Percentiles rank a stretch among this genome's conserved stretches.
phyloP scores from a whole-genome alignment of 2,329 filamentous ascomycete genomes.

The Phoma sp. region DNA sequence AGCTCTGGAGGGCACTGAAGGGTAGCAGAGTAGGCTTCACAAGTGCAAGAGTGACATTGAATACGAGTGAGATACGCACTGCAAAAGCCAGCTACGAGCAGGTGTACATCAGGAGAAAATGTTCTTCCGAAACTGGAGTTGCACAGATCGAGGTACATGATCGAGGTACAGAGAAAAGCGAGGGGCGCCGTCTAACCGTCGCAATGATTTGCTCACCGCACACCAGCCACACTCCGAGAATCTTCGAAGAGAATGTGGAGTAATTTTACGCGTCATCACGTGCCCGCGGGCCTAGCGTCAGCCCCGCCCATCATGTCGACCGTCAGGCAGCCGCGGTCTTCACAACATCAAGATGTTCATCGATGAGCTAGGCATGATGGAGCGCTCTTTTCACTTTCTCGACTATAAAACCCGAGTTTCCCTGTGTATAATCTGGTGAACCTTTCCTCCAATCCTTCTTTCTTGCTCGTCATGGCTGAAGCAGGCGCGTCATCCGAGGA shows the following conservation, averaged over 20 bases:
- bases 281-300: neutral
- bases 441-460: neutral
- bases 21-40: too few relatives aligned
- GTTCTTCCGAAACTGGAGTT: too few relatives aligned
- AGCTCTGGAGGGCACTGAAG: too few relatives aligned
- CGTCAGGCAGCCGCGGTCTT: constrained; percentile 4
- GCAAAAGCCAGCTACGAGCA: too few relatives aligned
- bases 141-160: too few relatives aligned
- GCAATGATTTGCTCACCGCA: too few relatives aligned
- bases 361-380: neutral
- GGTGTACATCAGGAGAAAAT: too few relatives aligned
- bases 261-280: constrained; percentile 1
- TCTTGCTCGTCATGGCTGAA: constrained; percentile 18
- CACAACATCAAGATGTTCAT: neutral
- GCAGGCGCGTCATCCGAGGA: constrained; percentile 17
- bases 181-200: too few relatives aligned
- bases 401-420: neutral
- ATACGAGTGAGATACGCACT: too few relatives aligned
- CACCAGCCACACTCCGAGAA: too few relatives aligned
- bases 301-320: neutral
- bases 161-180: too few relatives aligned
- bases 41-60: too few relatives aligned
- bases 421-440: neutral
- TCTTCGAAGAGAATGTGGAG: neutral
- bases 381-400: neutral